These are phyloP conservation scores for Nicotiana tomentosiformis DNA, from an alignment of 257 asterid genomes.

Conservation along the genomic window DNA sequence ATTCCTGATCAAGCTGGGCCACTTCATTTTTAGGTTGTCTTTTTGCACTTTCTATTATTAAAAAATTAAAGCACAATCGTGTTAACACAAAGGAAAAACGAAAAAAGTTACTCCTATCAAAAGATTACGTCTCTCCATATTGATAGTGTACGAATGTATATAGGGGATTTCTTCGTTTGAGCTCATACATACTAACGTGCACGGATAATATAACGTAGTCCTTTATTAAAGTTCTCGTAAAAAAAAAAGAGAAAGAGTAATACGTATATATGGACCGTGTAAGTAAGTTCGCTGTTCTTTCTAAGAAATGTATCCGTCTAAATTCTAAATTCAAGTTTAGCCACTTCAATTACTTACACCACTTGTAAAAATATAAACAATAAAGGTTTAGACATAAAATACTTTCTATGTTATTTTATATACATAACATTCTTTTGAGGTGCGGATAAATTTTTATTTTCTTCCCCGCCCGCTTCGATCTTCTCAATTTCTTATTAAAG, in stretches of 20 bases:
- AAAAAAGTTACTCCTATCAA: neutral
- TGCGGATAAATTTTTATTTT: too few relatives aligned
- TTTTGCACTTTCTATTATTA: neutral
- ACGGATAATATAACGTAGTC: neutral
- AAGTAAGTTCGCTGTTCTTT: neutral
- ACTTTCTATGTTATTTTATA: too few relatives aligned
- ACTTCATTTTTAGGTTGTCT: neutral
- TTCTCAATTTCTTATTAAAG: too few relatives aligned
- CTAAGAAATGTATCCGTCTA: neutral
- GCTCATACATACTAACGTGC: neutral
- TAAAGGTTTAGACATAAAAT: too few relatives aligned
- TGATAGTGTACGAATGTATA: neutral
- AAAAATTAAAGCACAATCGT: too few relatives aligned
- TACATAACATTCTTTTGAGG: too few relatives aligned
- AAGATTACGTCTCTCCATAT: neutral
- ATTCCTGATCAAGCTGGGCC: neutral
- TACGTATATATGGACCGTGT: neutral
- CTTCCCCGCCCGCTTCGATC: too few relatives aligned
- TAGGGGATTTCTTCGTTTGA: neutral
- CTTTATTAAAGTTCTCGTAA: neutral
- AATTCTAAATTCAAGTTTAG: neutral
- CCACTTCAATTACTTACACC: too few relatives aligned
- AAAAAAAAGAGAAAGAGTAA: neutral
- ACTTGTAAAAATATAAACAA: too few relatives aligned
- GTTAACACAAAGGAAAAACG: neutral